phyloP scores from a whole-genome alignment of 305 asterid species.

The Lippia alba region DNA sequence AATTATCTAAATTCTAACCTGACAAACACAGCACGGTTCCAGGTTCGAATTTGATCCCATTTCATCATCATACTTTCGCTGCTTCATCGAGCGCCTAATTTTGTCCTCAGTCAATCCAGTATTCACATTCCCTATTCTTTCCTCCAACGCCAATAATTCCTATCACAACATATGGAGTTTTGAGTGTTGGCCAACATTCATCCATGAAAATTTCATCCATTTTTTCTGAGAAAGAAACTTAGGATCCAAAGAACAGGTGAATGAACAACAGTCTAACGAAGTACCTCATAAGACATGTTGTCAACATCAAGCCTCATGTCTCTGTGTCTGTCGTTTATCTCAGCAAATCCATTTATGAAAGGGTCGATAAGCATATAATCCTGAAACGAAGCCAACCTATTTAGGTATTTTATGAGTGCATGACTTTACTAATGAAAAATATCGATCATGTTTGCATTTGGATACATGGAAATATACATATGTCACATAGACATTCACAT shows the following conservation, averaged over 20 bases:
- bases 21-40: slow-evolving; percentile 94
- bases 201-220: neutral
- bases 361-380: slow-evolving; percentile 65
- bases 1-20: slow-evolving; percentile 48
- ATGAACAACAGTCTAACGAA: neutral
- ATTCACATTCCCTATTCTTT: slow-evolving; percentile 79
- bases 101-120: slow-evolving; percentile 79
- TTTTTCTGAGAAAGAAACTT: neutral
- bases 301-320: slow-evolving; percentile 78
- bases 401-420: too few relatives aligned
- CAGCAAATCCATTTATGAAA: slow-evolving; percentile 51
- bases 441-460: too few relatives aligned
- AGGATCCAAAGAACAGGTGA: neutral
- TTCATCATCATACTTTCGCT: slow-evolving; percentile 45
- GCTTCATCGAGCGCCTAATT: slow-evolving; percentile 59
- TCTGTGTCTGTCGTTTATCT: slow-evolving; percentile 70
- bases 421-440: too few relatives aligned
- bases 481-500: too few relatives aligned
- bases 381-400: slow-evolving; percentile 33
- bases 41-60: slow-evolving; percentile 21
- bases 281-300: slow-evolving; percentile 89
- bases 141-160: slow-evolving; percentile 92
- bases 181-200: neutral
- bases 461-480: too few relatives aligned
- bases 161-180: slow-evolving; percentile 27